phyloP scores from a whole-genome alignment of 805 yeast species.

The Komagataella ulmi region DNA sequence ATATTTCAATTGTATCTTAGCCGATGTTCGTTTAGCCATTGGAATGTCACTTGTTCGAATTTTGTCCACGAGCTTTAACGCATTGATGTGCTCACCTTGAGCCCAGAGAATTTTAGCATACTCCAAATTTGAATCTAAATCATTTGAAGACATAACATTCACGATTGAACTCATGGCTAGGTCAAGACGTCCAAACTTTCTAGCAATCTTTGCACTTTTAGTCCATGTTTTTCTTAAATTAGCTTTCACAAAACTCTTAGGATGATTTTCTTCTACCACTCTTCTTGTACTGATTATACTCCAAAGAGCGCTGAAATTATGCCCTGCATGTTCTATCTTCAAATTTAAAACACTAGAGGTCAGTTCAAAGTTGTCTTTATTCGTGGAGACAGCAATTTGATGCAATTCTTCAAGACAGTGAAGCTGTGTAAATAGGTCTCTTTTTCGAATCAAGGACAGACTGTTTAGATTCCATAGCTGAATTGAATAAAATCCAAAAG shows the following conservation, averaged over 20 bases:
- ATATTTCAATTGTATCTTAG: conserved; percentile 54
- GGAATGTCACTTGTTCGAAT: conserved; percentile 9
- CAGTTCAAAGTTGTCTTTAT: conserved; percentile 4
- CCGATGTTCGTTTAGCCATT: conserved; percentile 6
- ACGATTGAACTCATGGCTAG: conserved; percentile 58
- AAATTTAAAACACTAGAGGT: conserved; percentile 6
- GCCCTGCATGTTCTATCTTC: conserved; percentile 22
- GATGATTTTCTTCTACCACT: conserved; percentile 24
- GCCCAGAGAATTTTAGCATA: conserved; percentile 80
- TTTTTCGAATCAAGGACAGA: conserved; percentile 36
- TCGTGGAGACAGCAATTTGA: conserved; percentile 15
- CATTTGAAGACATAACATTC: conserved; percentile 36
- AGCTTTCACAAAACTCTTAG: conserved; percentile 22
- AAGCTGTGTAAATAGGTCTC: conserved; percentile 33
- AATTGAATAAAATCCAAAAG: conserved; percentile 47
- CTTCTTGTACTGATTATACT: conserved; percentile 46
- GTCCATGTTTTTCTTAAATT: conserved; percentile 40
- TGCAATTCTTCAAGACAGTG: conserved; percentile 54
- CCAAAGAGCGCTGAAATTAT: conserved; percentile 48
- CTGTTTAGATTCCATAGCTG: conserved; percentile 36
- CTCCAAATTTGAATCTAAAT: conserved; percentile 47
- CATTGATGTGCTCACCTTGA: conserved; percentile 78
- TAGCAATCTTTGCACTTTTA: conserved; percentile 46
- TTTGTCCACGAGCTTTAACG: conserved; percentile 49
- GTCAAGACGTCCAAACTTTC: conserved; percentile 57